Evolutionary conservation across 2,329 filamentous ascomycete species (phyloP).

Genomic region (Xylaria sp.): DNA sequence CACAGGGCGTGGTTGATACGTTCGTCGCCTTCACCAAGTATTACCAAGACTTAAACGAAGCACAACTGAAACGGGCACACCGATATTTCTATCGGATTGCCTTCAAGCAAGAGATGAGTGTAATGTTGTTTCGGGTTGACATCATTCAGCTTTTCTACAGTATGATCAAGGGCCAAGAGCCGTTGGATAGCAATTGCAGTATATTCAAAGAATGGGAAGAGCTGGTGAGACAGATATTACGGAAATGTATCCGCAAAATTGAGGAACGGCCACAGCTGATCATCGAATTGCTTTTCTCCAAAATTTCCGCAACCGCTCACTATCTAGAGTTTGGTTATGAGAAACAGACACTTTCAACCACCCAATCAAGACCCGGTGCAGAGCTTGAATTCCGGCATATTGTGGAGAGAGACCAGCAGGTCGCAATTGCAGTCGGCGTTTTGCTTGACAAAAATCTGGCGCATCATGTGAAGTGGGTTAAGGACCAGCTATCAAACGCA

Average conservation of each 20-base stretch:
- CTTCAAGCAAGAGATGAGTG: constrained; percentile 92
- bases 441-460: constrained; percentile 82
- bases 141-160: constrained; percentile 88
- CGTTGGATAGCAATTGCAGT: constrained; percentile 73
- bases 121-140: constrained; percentile 90
- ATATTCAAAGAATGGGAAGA: constrained; percentile 92
- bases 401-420: constrained; percentile 74
- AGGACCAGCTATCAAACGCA: constrained; percentile 74
- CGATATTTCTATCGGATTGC: constrained; percentile 93
- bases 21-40: constrained; percentile 83
- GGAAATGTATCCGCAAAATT: constrained; percentile 84
- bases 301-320: constrained; percentile 82
- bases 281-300: constrained; percentile 94
- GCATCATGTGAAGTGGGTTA: constrained; percentile 84
- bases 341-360: constrained; percentile 73
- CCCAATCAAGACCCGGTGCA: constrained; percentile 75
- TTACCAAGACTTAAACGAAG: constrained; percentile 81
- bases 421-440: constrained; percentile 82
- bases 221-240: constrained; percentile 83
- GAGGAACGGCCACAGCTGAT: constrained; percentile 86
- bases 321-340: constrained; percentile 94
- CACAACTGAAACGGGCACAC: constrained; percentile 90
- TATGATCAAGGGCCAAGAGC: constrained; percentile 89
- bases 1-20: constrained; percentile 87
- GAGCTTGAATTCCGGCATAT: constrained; percentile 84